These are phyloP conservation scores for Cordyceps fumosorosea DNA, from an alignment of 2,329 filamentous ascomycete species.

Conservation along the genomic window DNA sequence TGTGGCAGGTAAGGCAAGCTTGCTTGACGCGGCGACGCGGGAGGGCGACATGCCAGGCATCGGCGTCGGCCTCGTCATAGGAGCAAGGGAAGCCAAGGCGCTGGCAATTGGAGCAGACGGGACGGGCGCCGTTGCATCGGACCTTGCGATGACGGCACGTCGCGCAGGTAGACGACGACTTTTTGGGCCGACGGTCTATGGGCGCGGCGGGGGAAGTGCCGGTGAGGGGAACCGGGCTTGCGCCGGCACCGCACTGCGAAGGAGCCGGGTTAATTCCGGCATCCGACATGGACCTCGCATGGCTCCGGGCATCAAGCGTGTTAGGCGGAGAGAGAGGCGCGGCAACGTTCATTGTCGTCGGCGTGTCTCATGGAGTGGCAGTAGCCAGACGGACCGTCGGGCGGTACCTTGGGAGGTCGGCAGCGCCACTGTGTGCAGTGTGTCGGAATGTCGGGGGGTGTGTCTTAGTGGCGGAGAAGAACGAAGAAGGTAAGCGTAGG, in stretches of 20 bases:
- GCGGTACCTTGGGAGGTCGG: neutral
- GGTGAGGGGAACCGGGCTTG: neutral
- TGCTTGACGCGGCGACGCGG: constrained; percentile 49
- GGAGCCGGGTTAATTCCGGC: neutral
- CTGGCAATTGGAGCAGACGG: constrained; percentile 52
- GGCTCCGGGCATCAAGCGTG: constrained; percentile 1
- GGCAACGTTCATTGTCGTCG: constrained; percentile 8
- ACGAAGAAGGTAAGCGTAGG: neutral
- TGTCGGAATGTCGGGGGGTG: constrained; percentile 4
- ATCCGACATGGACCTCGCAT: constrained; percentile 9
- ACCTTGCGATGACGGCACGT: constrained; percentile 52
- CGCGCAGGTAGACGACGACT: constrained; percentile 43
- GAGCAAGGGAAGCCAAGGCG: constrained; percentile 52
- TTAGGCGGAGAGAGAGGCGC: neutral
- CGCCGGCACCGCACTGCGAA: neutral
- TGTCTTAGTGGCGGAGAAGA: neutral
- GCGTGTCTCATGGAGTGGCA: constrained; percentile 9
- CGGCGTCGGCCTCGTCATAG: constrained; percentile 42
- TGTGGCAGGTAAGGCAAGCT: constrained; percentile 52
- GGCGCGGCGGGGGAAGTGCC: neutral
- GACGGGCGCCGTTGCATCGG: constrained; percentile 48
- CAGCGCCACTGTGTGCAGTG: constrained; percentile 10
- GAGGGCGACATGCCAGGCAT: constrained; percentile 37
- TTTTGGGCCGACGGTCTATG: constrained; percentile 30
- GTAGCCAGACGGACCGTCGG: constrained; percentile 7